A percentile compares a stretch with the other conserved stretches of the same genome.
Evolutionary conservation across 352 stramenopile species (phyloP).

Genomic region (Pythium pyrilobum): DNA sequence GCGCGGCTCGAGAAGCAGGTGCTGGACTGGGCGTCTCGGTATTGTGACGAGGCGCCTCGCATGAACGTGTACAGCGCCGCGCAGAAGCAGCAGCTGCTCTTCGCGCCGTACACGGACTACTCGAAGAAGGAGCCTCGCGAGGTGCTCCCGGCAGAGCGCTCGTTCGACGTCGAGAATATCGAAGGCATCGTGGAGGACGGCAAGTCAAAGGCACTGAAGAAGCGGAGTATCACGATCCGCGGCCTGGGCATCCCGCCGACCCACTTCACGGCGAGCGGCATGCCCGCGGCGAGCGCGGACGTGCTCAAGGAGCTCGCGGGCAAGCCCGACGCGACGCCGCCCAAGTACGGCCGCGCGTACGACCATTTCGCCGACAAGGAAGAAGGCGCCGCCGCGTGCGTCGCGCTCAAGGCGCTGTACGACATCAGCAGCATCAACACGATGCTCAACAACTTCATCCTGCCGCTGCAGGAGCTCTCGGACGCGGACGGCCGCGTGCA

Average conservation of each 20-base stretch:
- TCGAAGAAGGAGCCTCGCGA: slow-evolving; percentile 62
- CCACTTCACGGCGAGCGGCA: slow-evolving; percentile 90
- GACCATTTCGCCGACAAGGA: slow-evolving; percentile 92
- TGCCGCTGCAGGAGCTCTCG: slow-evolving; percentile 90
- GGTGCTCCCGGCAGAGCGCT: slow-evolving; percentile 58
- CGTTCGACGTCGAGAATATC: slow-evolving; percentile 81
- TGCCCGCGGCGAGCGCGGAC: slow-evolving; percentile 91
- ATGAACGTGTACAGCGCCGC: slow-evolving; percentile 93
- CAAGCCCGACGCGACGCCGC: slow-evolving; percentile 73
- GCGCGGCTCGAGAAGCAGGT: slow-evolving; percentile 78
- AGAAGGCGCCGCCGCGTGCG: slow-evolving; percentile 91
- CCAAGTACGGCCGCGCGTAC: slow-evolving; percentile 81
- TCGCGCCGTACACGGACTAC: slow-evolving; percentile 83
- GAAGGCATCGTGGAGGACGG: slow-evolving; percentile 67
- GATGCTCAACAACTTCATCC: slow-evolving; percentile 98
- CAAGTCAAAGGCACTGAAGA: slow-evolving; percentile 70
- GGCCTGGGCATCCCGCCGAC: slow-evolving; percentile 91
- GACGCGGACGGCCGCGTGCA: slow-evolving; percentile 95
- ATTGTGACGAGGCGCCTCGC: slow-evolving; percentile 91
- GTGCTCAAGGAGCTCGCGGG: slow-evolving; percentile 94
- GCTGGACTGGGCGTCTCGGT: slow-evolving; percentile 88
- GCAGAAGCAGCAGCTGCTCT: slow-evolving; percentile 97
- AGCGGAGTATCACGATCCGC: slow-evolving; percentile 70
- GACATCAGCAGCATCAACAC: slow-evolving; percentile 98
- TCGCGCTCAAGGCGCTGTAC: slow-evolving; percentile 92